Conservation (phyloP, 1,139 yeast genomes). For the Hemisphaericaspora subhashii region DNA sequence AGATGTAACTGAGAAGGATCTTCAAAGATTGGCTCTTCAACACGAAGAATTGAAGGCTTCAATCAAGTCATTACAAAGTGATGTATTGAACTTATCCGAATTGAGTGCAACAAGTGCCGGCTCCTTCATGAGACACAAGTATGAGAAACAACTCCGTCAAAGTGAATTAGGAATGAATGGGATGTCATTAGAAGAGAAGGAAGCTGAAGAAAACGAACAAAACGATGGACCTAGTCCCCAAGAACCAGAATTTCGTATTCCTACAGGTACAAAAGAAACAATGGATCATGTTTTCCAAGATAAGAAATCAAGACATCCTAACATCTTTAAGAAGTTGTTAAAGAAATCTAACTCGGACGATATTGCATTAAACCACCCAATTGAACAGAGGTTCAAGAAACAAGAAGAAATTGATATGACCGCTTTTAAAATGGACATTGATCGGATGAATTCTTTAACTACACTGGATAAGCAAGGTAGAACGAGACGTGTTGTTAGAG, state of each 20-base stretch:
- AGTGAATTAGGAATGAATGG: constrained; percentile 24
- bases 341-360: constrained; percentile 33
- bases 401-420: constrained; percentile 43
- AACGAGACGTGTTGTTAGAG: constrained; percentile 65
- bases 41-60: constrained; percentile 45
- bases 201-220: constrained; percentile 13
- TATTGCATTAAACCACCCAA: constrained; percentile 22
- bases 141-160: constrained; percentile 40
- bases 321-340: constrained; percentile 55
- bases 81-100: constrained; percentile 55
- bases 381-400: constrained; percentile 36
- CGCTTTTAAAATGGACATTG: constrained; percentile 52
- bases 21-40: constrained; percentile 25
- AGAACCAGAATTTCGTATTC: constrained; percentile 1
- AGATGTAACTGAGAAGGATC: constrained; percentile 1
- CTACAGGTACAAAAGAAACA: constrained; percentile 6
- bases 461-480: constrained; percentile 69
- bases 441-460: constrained; percentile 74
- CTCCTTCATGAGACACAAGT: constrained; percentile 71
- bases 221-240: not conserved
- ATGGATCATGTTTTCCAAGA: constrained; percentile 47
- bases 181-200: constrained; percentile 21
- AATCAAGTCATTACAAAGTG: constrained; percentile 46
- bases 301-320: constrained; percentile 48
- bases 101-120: constrained; percentile 91